A percentile compares a stretch with the other conserved stretches of the same genome.
Evolutionary conservation across 345 rosid genomes (phyloP).

Genomic region (Bruguiera gymnorhiza): DNA sequence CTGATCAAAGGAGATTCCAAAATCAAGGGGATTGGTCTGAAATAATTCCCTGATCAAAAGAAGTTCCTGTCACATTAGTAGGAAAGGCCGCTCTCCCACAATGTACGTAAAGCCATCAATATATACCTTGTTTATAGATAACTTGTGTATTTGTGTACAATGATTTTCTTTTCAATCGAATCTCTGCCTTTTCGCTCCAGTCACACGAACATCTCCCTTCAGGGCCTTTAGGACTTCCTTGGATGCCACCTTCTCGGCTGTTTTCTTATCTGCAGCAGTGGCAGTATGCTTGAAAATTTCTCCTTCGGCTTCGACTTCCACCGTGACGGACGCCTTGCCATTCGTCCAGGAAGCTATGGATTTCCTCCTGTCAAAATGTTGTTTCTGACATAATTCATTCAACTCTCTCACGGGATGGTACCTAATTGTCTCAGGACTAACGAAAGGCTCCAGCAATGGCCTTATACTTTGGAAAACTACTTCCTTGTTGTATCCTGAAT

Average conservation of each 20-base stretch:
- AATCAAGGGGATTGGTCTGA: too few species aligned
- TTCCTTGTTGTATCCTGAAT: slow-evolving; percentile 65
- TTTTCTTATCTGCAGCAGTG: slow-evolving; percentile 40
- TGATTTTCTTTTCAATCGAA: too few species aligned
- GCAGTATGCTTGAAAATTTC: slow-evolving; percentile 31
- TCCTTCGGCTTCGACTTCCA: slow-evolving; percentile 58
- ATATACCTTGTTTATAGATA: too few species aligned
- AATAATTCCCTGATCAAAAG: too few species aligned
- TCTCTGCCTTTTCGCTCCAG: neutral
- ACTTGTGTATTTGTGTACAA: too few species aligned
- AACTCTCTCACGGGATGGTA: slow-evolving; percentile 64
- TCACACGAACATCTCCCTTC: slow-evolving; percentile 21
- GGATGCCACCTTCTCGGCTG: slow-evolving; percentile 57
- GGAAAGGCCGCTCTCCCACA: too few species aligned
- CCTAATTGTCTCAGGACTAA: slow-evolving; percentile 61
- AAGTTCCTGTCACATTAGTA: too few species aligned
- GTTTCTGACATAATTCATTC: slow-evolving; percentile 49
- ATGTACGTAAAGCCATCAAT: too few species aligned
- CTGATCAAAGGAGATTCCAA: too few species aligned
- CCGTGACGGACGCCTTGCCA: slow-evolving; percentile 28
- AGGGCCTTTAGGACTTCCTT: slow-evolving; percentile 51
- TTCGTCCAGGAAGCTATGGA: slow-evolving; percentile 8
- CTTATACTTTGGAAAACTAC: slow-evolving; percentile 54
- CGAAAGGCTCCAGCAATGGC: slow-evolving; percentile 68
- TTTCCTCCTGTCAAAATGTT: slow-evolving; percentile 28